Base-by-base conservation (phyloP, 2,329 filamentous ascomycete genomes). In the Alternaria tenuissima region DNA sequence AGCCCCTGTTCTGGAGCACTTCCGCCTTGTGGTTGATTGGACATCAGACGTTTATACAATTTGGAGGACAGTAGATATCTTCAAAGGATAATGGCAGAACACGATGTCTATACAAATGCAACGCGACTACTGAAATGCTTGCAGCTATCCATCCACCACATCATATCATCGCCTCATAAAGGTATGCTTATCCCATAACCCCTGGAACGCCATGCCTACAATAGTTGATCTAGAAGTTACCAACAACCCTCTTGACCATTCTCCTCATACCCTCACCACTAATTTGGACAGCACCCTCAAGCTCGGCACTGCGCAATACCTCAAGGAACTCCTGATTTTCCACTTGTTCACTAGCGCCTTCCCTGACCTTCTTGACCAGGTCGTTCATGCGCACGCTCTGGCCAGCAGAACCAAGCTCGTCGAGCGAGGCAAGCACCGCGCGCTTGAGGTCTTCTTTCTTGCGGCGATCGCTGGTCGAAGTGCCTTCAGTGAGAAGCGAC, bases 401-500 rank as follows among this genome's bases (percentile, higher is more conserved):
- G 8, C 89, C 87, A 3, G 88, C 89, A 14, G 78, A 77, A 28
- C 72, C 76, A 81, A 96, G 86, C 69, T 97, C 93, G 74, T 98
- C 94, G 12, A 99, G 79, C 20, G 93, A 82, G 34, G 81, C 82
- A 34, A 96, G 77, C 0, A 96, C 84, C 0, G 91, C 93, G 57
- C 86, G 87, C 84, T 96, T 96, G 72, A 99, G 82, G 76, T 97
- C 94, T 39, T 91, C 89, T 75, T 89, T 91, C 65, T 92, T 85
- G 75, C 92, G 89, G 52, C 95, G 85, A 78, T 98, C 95, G n/a
- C 89, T 89, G 0, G 93, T 89, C 69, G 91, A 93, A 2, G 92
- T 96, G n/a, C 95, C 95, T 75, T 98, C 95, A 0, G 94, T 97
- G 64, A 99, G 84, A 49, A 99, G 83, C 57, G 91, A 91, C 95